Conservation (phyloP, 2,329 filamentous ascomycete genomes). For the Alternaria triticina region DNA sequence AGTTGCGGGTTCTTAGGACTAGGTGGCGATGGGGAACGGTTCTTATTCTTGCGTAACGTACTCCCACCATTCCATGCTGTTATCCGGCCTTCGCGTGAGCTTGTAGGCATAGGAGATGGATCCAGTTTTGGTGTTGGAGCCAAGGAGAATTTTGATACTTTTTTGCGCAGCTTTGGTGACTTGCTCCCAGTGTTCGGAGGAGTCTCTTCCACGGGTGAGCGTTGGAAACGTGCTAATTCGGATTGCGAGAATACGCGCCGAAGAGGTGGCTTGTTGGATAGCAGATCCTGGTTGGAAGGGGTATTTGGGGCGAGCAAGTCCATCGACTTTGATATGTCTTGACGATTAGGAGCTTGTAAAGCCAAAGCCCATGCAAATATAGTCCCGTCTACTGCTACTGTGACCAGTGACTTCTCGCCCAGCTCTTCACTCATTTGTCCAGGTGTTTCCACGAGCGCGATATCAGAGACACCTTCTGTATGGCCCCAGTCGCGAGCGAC, state of each 20-base stretch:
- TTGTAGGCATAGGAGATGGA: constrained; percentile 45
- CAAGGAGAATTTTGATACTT: constrained; percentile 60
- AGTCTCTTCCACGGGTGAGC: constrained; percentile 51
- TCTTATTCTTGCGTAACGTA: constrained; percentile 38
- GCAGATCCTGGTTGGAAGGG: constrained; percentile 40
- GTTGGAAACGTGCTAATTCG: constrained; percentile 80
- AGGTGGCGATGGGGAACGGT: constrained; percentile 53
- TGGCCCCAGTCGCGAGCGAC: constrained; percentile 93
- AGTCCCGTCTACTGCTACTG: constrained; percentile 58
- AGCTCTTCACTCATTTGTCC: constrained; percentile 57
- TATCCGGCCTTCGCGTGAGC: constrained; percentile 27
- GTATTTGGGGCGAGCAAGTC: constrained; percentile 44
- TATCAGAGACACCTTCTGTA: constrained; percentile 89
- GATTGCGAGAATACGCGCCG: constrained; percentile 85
- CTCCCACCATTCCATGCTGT: constrained; percentile 22
- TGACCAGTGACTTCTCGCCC: constrained; percentile 55
- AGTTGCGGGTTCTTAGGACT: constrained; percentile 45
- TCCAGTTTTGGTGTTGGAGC: constrained; percentile 54
- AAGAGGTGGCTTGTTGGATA: constrained; percentile 69
- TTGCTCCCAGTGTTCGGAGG: constrained; percentile 50
- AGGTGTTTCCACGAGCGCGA: constrained; percentile 61
- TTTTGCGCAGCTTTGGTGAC: constrained; percentile 61
- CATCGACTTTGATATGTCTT: constrained; percentile 45
- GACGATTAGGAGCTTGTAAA: constrained; percentile 35
- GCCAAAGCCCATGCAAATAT: constrained; percentile 56